Evolutionary conservation across 129 eudicot genomes (phyloP), one percentile per base, ranked within the genome.

Genomic region (Artemisia tridentata): DNA sequence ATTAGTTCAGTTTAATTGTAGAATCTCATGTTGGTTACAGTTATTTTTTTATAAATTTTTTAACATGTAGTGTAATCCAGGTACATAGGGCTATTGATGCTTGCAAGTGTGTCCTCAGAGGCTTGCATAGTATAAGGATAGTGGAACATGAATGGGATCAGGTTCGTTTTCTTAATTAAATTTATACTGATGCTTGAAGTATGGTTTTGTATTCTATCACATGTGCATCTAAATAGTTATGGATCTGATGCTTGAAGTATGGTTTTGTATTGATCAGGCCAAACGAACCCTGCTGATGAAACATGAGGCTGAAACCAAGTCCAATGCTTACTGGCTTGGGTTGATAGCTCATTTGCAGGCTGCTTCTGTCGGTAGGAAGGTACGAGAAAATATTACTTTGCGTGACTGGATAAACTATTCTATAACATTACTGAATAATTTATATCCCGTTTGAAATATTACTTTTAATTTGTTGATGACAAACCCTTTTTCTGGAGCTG

Each of bases 51-150:
- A 29, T 62, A 25, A 51, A 14, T 49, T 8, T 63, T 38, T 76
- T 59, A 80, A 55, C 20, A 20, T 64, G 55, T 62, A 60, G 29
- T 3, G 29, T 25, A 52, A 14, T 78, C 23, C 84, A 92, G 96
- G 98, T 89, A 47, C 95, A 86, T 69, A 87, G 87, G 81, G 98
- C 98, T 57, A 96, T 92, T 80, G 96, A 92, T 82, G 98, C 98
- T 48, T 92, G 98, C 90, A 92, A 89, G 80, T 77, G 74, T 80
- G 98, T 92, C 65, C 88, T 92, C 25, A 82, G 98, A 80, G 98
- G 98, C 74, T 86, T 93, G 75, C 84, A 87, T 58, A 82, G 88
- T 78, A 89, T 83, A 85, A 68, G 62, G 75, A 83, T 93, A 78
- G 92, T 80, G 38, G 90, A 85, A 52, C 89, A 92, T 69, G 98